These are phyloP conservation scores for Bolboschoenus planiculmis DNA, from an alignment of 176 grass and related monocot species.

Conservation along the genomic window DNA sequence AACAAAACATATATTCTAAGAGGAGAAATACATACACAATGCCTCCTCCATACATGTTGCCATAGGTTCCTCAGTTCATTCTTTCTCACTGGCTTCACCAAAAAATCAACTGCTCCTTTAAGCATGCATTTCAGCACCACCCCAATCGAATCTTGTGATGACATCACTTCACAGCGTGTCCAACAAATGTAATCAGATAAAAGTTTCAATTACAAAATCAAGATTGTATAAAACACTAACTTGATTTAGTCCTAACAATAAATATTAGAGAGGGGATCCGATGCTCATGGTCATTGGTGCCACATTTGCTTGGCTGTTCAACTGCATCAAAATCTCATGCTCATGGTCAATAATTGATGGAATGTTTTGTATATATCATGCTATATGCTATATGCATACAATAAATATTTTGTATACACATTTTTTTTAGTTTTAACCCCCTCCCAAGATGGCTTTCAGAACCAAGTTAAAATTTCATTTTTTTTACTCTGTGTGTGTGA, in stretches of 20 bases:
- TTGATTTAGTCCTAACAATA: background rate
- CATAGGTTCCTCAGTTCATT: constrained; percentile 91
- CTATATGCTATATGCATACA: too few species aligned
- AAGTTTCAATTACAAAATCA: background rate
- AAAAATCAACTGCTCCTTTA: constrained; percentile 85
- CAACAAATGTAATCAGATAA: background rate
- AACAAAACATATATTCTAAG: background rate
- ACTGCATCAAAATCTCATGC: constrained; percentile 41
- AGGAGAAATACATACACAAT: constrained; percentile 55
- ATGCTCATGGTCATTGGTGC: too few species aligned
- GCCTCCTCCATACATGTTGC: constrained; percentile 99
- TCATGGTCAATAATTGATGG: too few species aligned
- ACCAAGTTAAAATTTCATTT: too few species aligned
- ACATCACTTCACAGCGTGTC: constrained; percentile 65
- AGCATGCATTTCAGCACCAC: constrained; percentile 95
- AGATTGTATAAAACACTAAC: background rate
- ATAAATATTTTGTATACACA: too few species aligned
- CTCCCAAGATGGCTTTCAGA: too few species aligned
- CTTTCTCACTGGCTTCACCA: constrained; percentile 90
- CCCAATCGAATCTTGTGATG: constrained; percentile 86
- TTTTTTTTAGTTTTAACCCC: too few species aligned
- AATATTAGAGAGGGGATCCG: too few species aligned
- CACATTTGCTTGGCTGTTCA: constrained; percentile 55
- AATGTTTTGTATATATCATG: too few species aligned
- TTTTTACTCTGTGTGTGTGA: too few species aligned